These are phyloP conservation scores for Secale cereale DNA, from an alignment of 176 grass and related monocot species.

Conservation along the genomic window DNA sequence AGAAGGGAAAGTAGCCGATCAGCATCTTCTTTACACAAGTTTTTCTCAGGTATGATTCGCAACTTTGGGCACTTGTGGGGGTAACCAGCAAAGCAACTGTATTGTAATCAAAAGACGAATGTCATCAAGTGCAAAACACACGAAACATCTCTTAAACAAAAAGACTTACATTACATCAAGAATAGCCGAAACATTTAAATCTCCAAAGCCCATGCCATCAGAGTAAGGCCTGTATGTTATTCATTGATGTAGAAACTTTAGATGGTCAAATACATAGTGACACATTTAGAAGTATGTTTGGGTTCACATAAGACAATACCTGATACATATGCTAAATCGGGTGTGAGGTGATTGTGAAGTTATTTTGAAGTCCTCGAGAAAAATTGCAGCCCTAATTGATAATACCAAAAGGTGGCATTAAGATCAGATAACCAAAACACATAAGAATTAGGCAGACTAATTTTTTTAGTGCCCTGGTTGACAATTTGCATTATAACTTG, in stretches of 20 bases:
- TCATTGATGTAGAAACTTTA: constrained; percentile 4
- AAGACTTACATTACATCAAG: constrained; percentile 63
- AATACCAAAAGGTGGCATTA: constrained; percentile 8
- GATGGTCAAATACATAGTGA: background rate
- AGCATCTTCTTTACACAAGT: constrained; percentile 70
- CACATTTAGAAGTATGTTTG: constrained; percentile 5
- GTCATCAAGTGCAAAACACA: constrained; percentile 23
- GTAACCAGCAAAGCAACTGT: constrained; percentile 87
- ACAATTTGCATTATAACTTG: background rate
- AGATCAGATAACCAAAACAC: background rate
- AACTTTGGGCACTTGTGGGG: constrained; percentile 97
- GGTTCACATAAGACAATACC: constrained; percentile 39
- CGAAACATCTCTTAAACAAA: constrained; percentile 6
- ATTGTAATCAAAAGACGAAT: constrained; percentile 25
- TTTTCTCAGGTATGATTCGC: constrained; percentile 60
- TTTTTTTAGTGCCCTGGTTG: background rate
- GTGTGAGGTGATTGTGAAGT: constrained; percentile 60
- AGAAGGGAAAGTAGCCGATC: constrained; percentile 72
- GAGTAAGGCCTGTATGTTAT: constrained; percentile 76
- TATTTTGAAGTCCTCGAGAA: constrained; percentile 79
- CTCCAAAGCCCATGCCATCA: constrained; percentile 55
- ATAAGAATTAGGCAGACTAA: background rate
- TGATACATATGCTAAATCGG: constrained; percentile 69
- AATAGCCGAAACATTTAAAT: constrained; percentile 66
- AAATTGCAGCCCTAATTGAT: constrained; percentile 67